phyloP scores from a whole-genome alignment of 495 filamentous ascomycete species.

The Daldinia grandis region DNA sequence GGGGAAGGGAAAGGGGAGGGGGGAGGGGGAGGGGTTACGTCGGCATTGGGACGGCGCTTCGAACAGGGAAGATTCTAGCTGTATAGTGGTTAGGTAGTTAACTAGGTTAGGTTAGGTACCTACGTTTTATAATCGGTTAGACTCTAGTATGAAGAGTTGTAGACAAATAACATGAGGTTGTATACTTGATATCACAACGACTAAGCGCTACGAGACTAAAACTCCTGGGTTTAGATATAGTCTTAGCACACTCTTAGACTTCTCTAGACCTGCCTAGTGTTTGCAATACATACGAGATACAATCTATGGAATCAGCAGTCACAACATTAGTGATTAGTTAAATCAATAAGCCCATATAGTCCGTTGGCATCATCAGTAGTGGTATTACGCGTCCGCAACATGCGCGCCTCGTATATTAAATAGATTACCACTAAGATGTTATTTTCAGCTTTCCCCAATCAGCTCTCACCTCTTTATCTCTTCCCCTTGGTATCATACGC shows the following conservation, averaged over 20 bases:
- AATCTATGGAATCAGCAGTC: background rate
- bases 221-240: too few species aligned
- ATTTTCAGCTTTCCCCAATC: slow-evolving; percentile 11
- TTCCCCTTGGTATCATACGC: slow-evolving; percentile 32
- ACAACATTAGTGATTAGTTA: background rate
- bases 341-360: background rate
- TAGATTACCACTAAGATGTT: slow-evolving; percentile 27
- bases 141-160: too few species aligned
- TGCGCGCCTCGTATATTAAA: slow-evolving; percentile 30
- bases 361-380: slow-evolving; percentile 1
- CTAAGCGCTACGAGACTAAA: too few species aligned
- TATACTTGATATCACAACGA: too few species aligned
- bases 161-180: too few species aligned
- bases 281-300: too few species aligned
- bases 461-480: slow-evolving; percentile 11
- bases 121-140: too few species aligned
- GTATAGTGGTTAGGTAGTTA: too few species aligned
- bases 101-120: too few species aligned
- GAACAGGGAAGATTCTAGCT: too few species aligned
- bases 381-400: slow-evolving; percentile 10
- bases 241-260: background rate
- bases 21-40: background rate
- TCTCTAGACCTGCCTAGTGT: background rate
- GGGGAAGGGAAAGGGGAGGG: background rate
- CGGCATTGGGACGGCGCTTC: background rate